Conservation (phyloP, 1,139 yeast genomes). For the Debaryomyces sp. region DNA sequence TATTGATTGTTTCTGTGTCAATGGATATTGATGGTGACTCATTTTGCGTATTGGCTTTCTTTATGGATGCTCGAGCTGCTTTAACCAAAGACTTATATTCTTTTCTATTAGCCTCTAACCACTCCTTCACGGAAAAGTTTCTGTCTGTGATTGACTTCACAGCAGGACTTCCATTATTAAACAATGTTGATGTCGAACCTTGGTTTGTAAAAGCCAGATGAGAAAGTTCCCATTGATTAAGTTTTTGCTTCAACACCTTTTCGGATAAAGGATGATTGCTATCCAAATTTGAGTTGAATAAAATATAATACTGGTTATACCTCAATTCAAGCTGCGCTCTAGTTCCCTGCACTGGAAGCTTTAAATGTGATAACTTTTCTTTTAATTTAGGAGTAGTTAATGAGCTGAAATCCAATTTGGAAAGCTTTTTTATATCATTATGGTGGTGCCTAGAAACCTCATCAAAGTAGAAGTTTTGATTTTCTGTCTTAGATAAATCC, state of each 20-base stretch:
- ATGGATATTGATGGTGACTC: background rate
- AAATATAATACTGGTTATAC: slow-evolving; percentile 74
- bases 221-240: slow-evolving; percentile 71
- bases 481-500: slow-evolving; percentile 16
- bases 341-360: slow-evolving; percentile 65
- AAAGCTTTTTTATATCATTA: slow-evolving; percentile 36
- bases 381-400: slow-evolving; percentile 64
- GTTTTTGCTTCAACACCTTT: slow-evolving; percentile 52
- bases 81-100: slow-evolving; percentile 55
- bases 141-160: slow-evolving; percentile 38
- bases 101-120: slow-evolving; percentile 52
- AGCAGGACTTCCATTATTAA: slow-evolving; percentile 27
- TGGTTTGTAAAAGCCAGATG: slow-evolving; percentile 36
- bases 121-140: slow-evolving; percentile 44
- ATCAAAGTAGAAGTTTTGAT: slow-evolving; percentile 36
- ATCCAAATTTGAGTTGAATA: slow-evolving; percentile 85
- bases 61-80: slow-evolving; percentile 47
- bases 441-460: slow-evolving; percentile 29
- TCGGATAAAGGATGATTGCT: slow-evolving; percentile 67
- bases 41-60: slow-evolving; percentile 13
- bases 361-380: slow-evolving; percentile 55
- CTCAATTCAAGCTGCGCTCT: slow-evolving; percentile 67
- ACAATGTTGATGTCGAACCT: slow-evolving; percentile 23
- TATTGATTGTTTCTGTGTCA: background rate
- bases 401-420: slow-evolving; percentile 64